Base-by-base conservation (phyloP, 108 stramenopile species). In the Nitzschia sp. region DNA sequence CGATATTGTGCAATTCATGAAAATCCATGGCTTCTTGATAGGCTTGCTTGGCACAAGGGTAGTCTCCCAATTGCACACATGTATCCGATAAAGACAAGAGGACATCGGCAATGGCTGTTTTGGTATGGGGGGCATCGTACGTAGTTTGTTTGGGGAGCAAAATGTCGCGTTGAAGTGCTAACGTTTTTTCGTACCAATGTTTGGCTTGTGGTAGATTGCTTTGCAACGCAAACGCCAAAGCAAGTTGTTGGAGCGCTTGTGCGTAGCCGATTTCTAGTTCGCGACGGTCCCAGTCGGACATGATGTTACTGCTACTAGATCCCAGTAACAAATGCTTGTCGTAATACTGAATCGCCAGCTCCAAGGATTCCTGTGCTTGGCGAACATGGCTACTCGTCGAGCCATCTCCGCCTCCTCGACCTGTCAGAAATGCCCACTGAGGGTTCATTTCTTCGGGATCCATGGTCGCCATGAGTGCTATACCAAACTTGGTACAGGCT, bases 1-100 rank as follows among this genome's bases (percentile, higher is more conserved):
- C 23, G 19, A 68, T 11, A 56, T 56, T 2, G 49, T 53, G 33
- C 15, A 3, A 56, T 3, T 19, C 6, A 55, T 69, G 42, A 56
- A 57, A 69, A 5, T 56, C 51, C 75, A 76, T 76, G 31, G 75
- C 38, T 18, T 51, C n/a, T 29, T 15, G 8, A 54, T 76, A 76
- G 18, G 49, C 18, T 35, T 31, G 30, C 55, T 63, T 68, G 53
- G 47, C 46, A 25, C 56, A 38, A 15, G 51, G 23, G 54, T 69
- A 68, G 19, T 61, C 24, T 3, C 75, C 75, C 26, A 62, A 31
- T 32, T 68, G 46, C 3, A 63, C 49, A 25, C 21, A 30, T 19
- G 55, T 56, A 56, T 49, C 46, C 31, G 75, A 38, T 8, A 68
- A 34, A 42, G 23, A 34, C 9, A 55, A 13, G 11, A 47, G 34